These are phyloP conservation scores for Leersia perrieri DNA, from an alignment of 176 grass and related monocot species.

Conservation along the genomic window DNA sequence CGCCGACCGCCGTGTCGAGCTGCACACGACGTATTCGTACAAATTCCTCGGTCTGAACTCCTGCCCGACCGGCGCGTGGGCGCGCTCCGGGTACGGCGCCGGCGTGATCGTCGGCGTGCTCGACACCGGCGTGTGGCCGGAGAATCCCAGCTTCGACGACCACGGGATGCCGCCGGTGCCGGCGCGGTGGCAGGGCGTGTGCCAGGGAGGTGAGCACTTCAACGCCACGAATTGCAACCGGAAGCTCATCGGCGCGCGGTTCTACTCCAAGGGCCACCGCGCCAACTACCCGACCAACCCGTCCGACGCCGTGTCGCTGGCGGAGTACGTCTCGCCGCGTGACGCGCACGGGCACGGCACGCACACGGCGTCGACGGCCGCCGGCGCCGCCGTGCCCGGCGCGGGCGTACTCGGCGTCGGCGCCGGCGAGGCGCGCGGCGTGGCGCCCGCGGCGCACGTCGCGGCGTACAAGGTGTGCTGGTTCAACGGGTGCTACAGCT, in stretches of 20 bases:
- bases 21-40: conserved; percentile 89
- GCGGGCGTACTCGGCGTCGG: conserved; percentile 62
- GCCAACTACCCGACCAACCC: conserved; percentile 71
- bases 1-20: conserved; percentile 58
- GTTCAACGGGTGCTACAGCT: conserved; percentile 93
- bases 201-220: conserved; percentile 74
- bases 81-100: conserved; percentile 54
- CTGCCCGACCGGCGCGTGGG: conserved; percentile 54
- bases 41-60: conserved; percentile 74
- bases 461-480: conserved; percentile 91
- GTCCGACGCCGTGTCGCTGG: conserved; percentile 14
- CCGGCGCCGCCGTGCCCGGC: conserved; percentile 36
- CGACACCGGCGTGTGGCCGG: conserved; percentile 94
- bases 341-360: conserved; percentile 88
- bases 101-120: conserved; percentile 76
- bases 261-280: conserved; percentile 87
- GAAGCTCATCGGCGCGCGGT: conserved; percentile 89
- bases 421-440: conserved; percentile 53
- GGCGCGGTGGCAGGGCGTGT: conserved; percentile 57
- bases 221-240: conserved; percentile 64
- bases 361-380: conserved; percentile 71
- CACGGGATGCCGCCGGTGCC: conserved; percentile 66
- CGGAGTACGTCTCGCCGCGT: conserved; percentile 79
- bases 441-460: conserved; percentile 62
- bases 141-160: conserved; percentile 85